Base-by-base conservation (phyloP, 2,329 filamentous ascomycete genomes). In the Pseudogymnoascus sp. region DNA sequence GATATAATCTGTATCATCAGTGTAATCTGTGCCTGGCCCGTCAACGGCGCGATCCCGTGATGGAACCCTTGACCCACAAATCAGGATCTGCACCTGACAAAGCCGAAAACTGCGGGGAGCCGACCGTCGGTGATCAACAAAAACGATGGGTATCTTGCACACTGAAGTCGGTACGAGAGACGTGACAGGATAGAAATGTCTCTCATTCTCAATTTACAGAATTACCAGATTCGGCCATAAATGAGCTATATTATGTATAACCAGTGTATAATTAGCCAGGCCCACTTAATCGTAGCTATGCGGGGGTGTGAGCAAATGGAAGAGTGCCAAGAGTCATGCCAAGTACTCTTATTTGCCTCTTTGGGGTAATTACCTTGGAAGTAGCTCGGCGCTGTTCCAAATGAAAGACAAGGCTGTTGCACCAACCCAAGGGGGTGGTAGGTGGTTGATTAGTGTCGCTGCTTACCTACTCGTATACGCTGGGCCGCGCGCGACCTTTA, bases 61-160 rank as follows among this genome's bases (percentile, higher is more conserved):
- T 34, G 16, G 50, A 56, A 28, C 50, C 42, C 25, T 56, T 56
- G 28, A 34, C 50, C 28, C n/a, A 34, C 28, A 34, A 34, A 10
- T 34, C 5, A 34, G 10, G 50, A 56, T 56, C 50, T 16, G 28
- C 50, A 56, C 50, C 50, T 56, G 28, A 56, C 50, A 56, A 31
- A 56, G 25, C 28, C 28, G 44, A 56, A 53, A 56, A 56, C 50
- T 56, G 50, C 50, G 28, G 50, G 50, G 50, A n/a, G 11, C 50
- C 50, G 50, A 34, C 11, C 11, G 28, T 56, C 28, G 10, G 16
- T 34, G 50, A 56, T 56, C 50, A 56, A 18, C 50, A 56, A 34
- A 56, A 56, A 16, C 11, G 50, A 56, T 16, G 18, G n/a, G 42
- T 31, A 31, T 31, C 21, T 56, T 56, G 8, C 25, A 14, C n/a